A percentile compares a stretch with the other conserved stretches of the same genome.
Conservation (phyloP, 352 stramenopile genomes). For the Phytophthora litchii region DNA sequence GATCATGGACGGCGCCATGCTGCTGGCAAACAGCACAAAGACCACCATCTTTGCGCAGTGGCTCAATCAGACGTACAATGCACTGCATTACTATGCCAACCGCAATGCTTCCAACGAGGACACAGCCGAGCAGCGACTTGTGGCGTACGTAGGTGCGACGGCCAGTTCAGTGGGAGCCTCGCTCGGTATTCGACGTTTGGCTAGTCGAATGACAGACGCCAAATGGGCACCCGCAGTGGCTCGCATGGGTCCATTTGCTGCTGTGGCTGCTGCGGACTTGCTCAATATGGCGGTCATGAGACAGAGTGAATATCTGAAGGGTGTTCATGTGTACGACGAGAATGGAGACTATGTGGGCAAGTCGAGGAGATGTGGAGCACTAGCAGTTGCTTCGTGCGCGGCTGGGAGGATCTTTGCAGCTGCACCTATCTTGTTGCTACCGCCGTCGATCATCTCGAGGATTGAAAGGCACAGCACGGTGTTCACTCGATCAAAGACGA, state of each 20-base stretch:
- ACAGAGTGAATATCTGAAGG: conserved; percentile 82
- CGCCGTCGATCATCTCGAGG: conserved; percentile 62
- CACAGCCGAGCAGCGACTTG: conserved; percentile 66
- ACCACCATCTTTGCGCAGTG: conserved; percentile 82
- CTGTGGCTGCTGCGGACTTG: conserved; percentile 82
- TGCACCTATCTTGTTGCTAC: conserved; percentile 79
- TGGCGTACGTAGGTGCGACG: conserved; percentile 76
- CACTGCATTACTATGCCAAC: conserved; percentile 91
- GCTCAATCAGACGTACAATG: conserved; percentile 92
- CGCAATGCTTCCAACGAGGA: conserved; percentile 88
- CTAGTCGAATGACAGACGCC: conserved; percentile 48
- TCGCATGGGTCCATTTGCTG: conserved; percentile 77
- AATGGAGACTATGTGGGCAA: conserved; percentile 79
- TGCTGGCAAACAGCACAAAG: conserved; percentile 67
- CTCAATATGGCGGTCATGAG: conserved; percentile 89
- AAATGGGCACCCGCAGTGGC: conserved; percentile 59
- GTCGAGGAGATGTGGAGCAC: conserved; percentile 70
- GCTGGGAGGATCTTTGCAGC: conserved; percentile 81
- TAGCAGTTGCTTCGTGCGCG: conserved; percentile 80
- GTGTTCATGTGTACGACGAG: conserved; percentile 85
- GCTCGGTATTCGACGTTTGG: conserved; percentile 66
- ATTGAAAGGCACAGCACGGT: conserved; percentile 58
- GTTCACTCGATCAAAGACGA: conserved; percentile 26
- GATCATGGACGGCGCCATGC: conserved; percentile 82
- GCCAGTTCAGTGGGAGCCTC: conserved; percentile 78